phyloP scores from a whole-genome alignment of 2,329 filamentous ascomycete genomes.

The Trichoderma cornu-damae region DNA sequence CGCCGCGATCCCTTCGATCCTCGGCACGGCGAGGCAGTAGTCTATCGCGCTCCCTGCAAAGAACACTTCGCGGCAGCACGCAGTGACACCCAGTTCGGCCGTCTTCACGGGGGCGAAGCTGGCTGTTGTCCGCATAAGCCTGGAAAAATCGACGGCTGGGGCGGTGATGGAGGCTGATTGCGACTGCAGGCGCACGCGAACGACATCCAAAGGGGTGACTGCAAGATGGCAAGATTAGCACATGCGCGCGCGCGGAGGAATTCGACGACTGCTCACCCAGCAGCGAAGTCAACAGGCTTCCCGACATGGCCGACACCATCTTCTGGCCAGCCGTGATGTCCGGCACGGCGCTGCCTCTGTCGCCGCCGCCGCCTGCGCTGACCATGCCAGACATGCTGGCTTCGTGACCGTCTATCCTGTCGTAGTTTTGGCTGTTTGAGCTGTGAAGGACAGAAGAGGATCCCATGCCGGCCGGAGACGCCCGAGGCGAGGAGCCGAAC shows the following conservation, averaged over 20 bases:
- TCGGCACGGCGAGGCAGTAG: conserved; percentile 69
- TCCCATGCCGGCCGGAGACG: conserved; percentile 20
- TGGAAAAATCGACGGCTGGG: conserved; percentile 50
- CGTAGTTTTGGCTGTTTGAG: conserved; percentile 26
- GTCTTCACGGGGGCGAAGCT: conserved; percentile 66
- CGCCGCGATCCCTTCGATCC: conserved; percentile 43
- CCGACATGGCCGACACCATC: conserved; percentile 90
- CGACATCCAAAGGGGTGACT: conserved; percentile 96
- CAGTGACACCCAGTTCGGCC: conserved; percentile 80
- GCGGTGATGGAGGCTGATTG: conserved; percentile 49
- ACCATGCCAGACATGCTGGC: conserved; percentile 29
- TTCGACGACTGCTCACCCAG: conserved; percentile 56
- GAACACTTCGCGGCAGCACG: conserved; percentile 95
- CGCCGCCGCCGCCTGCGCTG: conserved; percentile 22
- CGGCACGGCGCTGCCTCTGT: conserved; percentile 36
- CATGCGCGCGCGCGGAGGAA: background rate
- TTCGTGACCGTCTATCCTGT: conserved; percentile 29
- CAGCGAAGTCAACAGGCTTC: conserved; percentile 83
- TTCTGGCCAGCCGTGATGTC: conserved; percentile 81
- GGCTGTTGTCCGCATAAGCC: conserved; percentile 51
- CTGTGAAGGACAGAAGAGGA: conserved; percentile 18
- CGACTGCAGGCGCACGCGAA: conserved; percentile 89
- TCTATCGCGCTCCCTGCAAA: conserved; percentile 84
- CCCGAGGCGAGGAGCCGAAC: conserved; percentile 15
- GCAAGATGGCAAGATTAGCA: background rate